Evolutionary conservation across 177 flowering plant genomes (phyloP), one percentile per base, ranked within the genome.

Genomic region (Vitis hybrid): DNA sequence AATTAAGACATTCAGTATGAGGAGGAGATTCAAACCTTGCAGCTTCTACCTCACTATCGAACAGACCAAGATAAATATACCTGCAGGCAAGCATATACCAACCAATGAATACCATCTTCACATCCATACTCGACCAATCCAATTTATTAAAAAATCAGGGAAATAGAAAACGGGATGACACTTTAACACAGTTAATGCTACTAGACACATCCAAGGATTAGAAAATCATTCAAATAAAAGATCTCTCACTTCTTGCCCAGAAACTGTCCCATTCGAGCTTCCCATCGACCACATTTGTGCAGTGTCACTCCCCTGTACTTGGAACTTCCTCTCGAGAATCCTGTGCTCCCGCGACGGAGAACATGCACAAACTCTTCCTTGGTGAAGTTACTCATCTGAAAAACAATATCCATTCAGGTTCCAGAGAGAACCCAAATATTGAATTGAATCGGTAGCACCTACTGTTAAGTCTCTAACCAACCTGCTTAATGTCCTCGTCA

Each of bases 231-330:
- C 13, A n/a, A 62, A 31, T 18, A 19, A 0, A 14, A 18, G 31
- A 52, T 10, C 62, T 22, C 87, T 81, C 72, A 89, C 90, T 89
- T 89, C 72, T 82, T 87, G 55, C 89, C 90, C 1, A 84, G 75
- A 28, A 83, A 77, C 64, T 87, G 92, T 13, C 90, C 90, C 92
- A 89, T 87, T 6, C 89, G 85, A 79, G 91, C 87, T 59, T 89
- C 93, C 93, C 93, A 89, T 52, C 87, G 75, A n/a, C 93, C 93
- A 76, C 88, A 86, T 82, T 89, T 89, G 79, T 86, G 93, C 77
- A 86, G 73, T 3, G 89, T 86, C 18, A 87, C 90, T 55, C 93
- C 93, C 71, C 89, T 82, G 70, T 80, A 86, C 52, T 85, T 87
- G 1, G 93, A 89, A 76, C 86, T 86, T 58, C 90, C 89, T 7